Conservation (phyloP, 164 flowering plant species). For the Piper longum region DNA sequence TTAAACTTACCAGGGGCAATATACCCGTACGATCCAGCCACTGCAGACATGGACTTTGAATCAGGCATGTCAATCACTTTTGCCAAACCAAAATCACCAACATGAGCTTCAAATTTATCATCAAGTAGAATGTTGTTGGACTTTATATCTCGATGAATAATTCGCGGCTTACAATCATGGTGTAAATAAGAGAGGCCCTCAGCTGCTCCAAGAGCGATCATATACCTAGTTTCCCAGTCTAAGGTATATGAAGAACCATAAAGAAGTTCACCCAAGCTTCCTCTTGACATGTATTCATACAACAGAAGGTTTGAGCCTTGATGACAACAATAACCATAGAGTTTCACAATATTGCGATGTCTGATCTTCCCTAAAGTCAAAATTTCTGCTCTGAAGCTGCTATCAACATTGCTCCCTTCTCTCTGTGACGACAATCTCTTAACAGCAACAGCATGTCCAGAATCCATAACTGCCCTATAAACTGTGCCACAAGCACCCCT, state of each 20-base stretch:
- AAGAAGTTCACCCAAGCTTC: slow-evolving; percentile 83
- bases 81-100: slow-evolving; percentile 95
- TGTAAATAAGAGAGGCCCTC: slow-evolving; percentile 87
- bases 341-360: slow-evolving; percentile 89
- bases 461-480: slow-evolving; percentile 65
- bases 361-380: slow-evolving; percentile 74
- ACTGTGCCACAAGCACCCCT: slow-evolving; percentile 96
- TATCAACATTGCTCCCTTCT: slow-evolving; percentile 68
- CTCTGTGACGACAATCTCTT: slow-evolving; percentile 73
- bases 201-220: slow-evolving; percentile 85
- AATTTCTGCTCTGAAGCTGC: slow-evolving; percentile 84
- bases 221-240: slow-evolving; percentile 73
- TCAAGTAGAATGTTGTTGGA: slow-evolving; percentile 85
- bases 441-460: slow-evolving; percentile 62
- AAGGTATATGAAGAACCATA: slow-evolving; percentile 46
- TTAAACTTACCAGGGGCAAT: slow-evolving; percentile 86
- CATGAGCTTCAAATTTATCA: slow-evolving; percentile 84
- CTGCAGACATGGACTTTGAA: slow-evolving; percentile 86
- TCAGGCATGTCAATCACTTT: slow-evolving; percentile 95
- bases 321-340: slow-evolving; percentile 72
- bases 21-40: slow-evolving; percentile 99
- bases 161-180: slow-evolving; percentile 91
- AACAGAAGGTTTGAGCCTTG: slow-evolving; percentile 82
- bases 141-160: slow-evolving; percentile 93
- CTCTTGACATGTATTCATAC: slow-evolving; percentile 78